Evolutionary conservation across 768 basidiomycete species (phyloP).

Genomic region (Leccinum longicurvipes): DNA sequence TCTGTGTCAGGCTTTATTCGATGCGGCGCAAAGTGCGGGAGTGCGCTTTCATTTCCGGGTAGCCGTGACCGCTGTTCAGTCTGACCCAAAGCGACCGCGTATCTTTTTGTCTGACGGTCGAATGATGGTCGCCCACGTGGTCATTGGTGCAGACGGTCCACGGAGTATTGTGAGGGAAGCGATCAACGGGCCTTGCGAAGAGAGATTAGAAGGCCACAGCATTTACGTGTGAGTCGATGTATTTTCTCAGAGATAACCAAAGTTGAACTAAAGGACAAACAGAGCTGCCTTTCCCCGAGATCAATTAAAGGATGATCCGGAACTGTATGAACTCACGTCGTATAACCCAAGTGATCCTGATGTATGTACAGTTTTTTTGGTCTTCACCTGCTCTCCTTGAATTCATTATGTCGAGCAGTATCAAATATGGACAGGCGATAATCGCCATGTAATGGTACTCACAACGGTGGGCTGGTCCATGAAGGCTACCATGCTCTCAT

Average conservation of each 20-base stretch:
- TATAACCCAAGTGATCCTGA: conserved; percentile 20
- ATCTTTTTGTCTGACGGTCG: conserved; percentile 44
- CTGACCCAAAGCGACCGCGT: conserved; percentile 27
- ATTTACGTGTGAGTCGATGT: conserved; percentile 43
- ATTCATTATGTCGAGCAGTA: conserved; percentile 16
- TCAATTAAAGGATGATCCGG: conserved; percentile 41
- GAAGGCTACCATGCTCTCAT: not conserved
- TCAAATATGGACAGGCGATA: conserved; percentile 26
- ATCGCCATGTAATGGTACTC: conserved; percentile 21
- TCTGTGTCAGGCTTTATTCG: conserved; percentile 46
- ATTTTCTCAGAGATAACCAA: conserved; percentile 3
- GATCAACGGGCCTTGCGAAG: conserved; percentile 31
- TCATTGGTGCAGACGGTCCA: conserved; percentile 64
- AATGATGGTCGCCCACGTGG: conserved; percentile 46
- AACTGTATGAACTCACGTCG: conserved; percentile 34
- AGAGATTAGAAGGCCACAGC: conserved; percentile 30
- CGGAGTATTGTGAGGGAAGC: conserved; percentile 41
- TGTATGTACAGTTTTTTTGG: conserved; percentile 10
- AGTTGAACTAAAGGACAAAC: conserved; percentile 17
- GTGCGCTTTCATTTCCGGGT: conserved; percentile 48
- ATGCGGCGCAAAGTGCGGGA: conserved; percentile 46
- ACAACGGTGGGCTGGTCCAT: conserved; percentile 20
- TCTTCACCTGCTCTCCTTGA: not conserved
- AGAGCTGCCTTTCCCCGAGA: conserved; percentile 44
- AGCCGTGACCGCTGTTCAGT: conserved; percentile 33